phyloP scores from a whole-genome alignment of 805 yeast species.

The Cyberlindnera veronae region DNA sequence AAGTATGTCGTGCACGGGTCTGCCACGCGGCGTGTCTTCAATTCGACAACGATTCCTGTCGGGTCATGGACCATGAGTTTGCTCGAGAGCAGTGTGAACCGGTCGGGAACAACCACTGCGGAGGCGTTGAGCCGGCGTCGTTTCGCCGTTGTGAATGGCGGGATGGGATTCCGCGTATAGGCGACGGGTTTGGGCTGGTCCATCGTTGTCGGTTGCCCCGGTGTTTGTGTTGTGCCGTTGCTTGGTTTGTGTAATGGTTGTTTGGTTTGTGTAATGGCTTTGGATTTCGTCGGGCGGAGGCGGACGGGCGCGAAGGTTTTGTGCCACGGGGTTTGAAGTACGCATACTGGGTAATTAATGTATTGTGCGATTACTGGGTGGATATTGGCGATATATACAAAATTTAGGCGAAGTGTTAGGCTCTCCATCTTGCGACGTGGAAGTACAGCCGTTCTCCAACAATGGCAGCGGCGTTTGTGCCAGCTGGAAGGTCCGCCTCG shows the following conservation, averaged over 20 bases:
- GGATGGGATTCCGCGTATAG: background rate
- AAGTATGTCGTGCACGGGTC: constrained; percentile 9
- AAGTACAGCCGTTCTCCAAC: background rate
- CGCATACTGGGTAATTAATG: too few relatives aligned
- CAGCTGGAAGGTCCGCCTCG: background rate
- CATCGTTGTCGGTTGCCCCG: too few relatives aligned
- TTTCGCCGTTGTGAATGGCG: constrained; percentile 2
- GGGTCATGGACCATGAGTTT: background rate
- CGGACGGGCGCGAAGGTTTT: too few relatives aligned
- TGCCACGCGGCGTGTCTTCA: background rate
- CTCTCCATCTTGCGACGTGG: background rate
- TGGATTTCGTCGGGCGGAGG: too few relatives aligned
- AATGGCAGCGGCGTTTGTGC: background rate
- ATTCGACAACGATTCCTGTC: constrained; percentile 2
- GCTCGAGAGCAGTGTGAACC: constrained; percentile 1
- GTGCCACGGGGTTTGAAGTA: too few relatives aligned
- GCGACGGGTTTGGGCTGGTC: too few relatives aligned
- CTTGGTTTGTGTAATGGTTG: too few relatives aligned
- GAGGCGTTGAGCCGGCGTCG: background rate
- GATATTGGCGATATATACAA: too few relatives aligned
- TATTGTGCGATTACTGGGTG: too few relatives aligned
- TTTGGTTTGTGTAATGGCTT: too few relatives aligned
- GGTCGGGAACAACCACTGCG: background rate
- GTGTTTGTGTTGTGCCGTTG: too few relatives aligned
- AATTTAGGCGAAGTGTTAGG: too few relatives aligned